Base-by-base conservation (phyloP, 345 rosid species). In the Leavenworthia alabamica region DNA sequence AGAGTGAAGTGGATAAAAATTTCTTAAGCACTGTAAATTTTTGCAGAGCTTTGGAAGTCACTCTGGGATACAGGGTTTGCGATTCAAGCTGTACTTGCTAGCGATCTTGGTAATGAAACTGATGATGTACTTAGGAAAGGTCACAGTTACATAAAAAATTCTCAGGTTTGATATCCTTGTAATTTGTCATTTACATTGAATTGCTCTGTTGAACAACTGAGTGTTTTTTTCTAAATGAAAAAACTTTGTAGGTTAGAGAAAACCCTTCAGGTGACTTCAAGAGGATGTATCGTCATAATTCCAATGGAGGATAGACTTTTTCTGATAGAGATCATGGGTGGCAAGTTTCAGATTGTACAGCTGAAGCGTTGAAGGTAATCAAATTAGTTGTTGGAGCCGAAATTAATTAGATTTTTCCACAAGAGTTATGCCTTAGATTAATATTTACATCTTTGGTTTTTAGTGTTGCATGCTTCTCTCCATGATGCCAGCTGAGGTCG, bases 281-380 rank as follows among this genome's bases (percentile, higher is more conserved):
- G 35, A 68, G 72, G 60, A 86, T 86, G 90, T 84, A 80, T 17
- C 70, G 90, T 54, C 88, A 83, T 42, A 82, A 54, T 16, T 75
- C 83, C 1, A 86, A 86, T 76, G 89, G 94, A 14, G 67, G 80
- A 8, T 83, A 86, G 87, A 80, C 93, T 32, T 80, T 83, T 11
- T 75, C 85, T 1, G 77, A 60, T 40, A 85, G 77, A 77, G 94
- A 83, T 59, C 90, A 86, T 24, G 84, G 89, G 4, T 80, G 84
- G 94, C 87, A 81, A 70, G 89, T 76, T 44, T 86, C 87, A 13
- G 94, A 86, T 49, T 80, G 89, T 71, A 86, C 88, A 2, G 74
- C 76, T 15, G 90, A 86, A 76, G 88, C 86, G 10, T 57, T 86
- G 4, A 86, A 86, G 80, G 93, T 81, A 42, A 67, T 14, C 3